These are phyloP conservation scores for Elaeagnus macrophylla DNA, from an alignment of 306 rosid species.

Conservation along the genomic window DNA sequence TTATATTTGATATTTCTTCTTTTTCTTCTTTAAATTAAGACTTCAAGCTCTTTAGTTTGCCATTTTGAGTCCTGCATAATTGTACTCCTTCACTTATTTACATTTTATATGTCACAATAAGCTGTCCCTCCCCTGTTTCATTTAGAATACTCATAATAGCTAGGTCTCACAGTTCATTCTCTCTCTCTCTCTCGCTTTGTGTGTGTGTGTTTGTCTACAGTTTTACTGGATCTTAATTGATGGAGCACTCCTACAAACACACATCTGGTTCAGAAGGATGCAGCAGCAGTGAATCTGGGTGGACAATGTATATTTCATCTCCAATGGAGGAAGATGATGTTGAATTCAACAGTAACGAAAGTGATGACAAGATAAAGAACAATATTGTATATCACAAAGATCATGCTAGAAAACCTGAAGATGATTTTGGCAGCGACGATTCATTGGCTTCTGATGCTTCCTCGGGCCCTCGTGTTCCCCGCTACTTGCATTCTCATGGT, in stretches of 20 bases:
- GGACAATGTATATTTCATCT: conserved; percentile 71
- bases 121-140: conserved; percentile 7
- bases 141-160: conserved; percentile 14
- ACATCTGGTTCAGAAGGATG: conserved; percentile 48
- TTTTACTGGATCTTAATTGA: conserved; percentile 10
- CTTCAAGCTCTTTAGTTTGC: conserved; percentile 35
- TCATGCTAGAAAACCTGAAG: conserved; percentile 16
- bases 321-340: conserved; percentile 58
- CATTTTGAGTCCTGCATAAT: conserved; percentile 18
- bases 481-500: conserved; percentile 1
- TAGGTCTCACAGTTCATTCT: conserved; percentile 19
- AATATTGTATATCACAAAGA: background rate
- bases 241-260: conserved; percentile 37
- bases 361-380: conserved; percentile 2
- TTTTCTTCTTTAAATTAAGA: background rate
- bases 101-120: conserved; percentile 14
- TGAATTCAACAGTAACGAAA: conserved; percentile 29
- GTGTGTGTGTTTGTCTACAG: background rate
- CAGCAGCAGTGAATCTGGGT: conserved; percentile 85
- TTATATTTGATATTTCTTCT: conserved; percentile 23
- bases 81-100: conserved; percentile 22
- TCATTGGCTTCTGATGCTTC: conserved; percentile 89
- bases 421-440: conserved; percentile 57
- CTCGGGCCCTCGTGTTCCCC: conserved; percentile 43
- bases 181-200: conserved; percentile 6